Evolutionary conservation across 2,329 filamentous ascomycete species (phyloP).

Genomic region (Dactylellina drechsleri): DNA sequence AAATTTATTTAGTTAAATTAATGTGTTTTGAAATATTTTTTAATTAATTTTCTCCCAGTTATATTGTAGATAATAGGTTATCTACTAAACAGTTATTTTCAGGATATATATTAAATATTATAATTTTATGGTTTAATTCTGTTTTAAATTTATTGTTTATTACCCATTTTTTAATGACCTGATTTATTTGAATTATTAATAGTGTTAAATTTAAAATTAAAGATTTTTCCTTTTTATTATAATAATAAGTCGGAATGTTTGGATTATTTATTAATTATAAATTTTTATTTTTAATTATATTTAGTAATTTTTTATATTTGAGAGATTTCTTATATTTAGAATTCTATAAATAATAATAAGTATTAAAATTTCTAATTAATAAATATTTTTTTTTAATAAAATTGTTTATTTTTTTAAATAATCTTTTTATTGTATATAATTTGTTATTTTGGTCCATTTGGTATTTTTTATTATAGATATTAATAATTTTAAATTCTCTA

Average conservation of each 20-base stretch:
- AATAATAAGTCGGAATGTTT: too few species aligned
- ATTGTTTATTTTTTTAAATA: too few species aligned
- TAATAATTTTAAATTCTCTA: slow-evolving; percentile 10
- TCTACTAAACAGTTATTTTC: slow-evolving; percentile 3
- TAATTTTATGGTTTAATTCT: too few species aligned
- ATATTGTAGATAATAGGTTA: background rate
- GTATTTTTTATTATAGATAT: slow-evolving; percentile 12
- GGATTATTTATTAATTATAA: too few species aligned
- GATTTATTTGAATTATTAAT: too few species aligned
- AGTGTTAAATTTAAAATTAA: slow-evolving; percentile 7
- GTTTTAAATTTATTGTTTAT: too few species aligned
- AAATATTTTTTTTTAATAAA: too few species aligned
- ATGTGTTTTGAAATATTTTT: background rate
- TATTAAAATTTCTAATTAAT: too few species aligned
- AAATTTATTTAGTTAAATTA: background rate
- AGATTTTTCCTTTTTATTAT: too few species aligned
- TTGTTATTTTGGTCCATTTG: slow-evolving; percentile 4
- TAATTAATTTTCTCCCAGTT: background rate
- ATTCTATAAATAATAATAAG: too few species aligned
- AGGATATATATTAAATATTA: slow-evolving; percentile 2
- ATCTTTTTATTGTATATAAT: too few species aligned
- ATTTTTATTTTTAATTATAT: slow-evolving; percentile 10
- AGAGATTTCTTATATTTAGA: slow-evolving; percentile 14
- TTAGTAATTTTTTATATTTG: slow-evolving; percentile 12
- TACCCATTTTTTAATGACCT: too few species aligned